Evolutionary conservation across 1,284 basidiomycete genomes (phyloP).

Genomic region (Irpex lacteus): DNA sequence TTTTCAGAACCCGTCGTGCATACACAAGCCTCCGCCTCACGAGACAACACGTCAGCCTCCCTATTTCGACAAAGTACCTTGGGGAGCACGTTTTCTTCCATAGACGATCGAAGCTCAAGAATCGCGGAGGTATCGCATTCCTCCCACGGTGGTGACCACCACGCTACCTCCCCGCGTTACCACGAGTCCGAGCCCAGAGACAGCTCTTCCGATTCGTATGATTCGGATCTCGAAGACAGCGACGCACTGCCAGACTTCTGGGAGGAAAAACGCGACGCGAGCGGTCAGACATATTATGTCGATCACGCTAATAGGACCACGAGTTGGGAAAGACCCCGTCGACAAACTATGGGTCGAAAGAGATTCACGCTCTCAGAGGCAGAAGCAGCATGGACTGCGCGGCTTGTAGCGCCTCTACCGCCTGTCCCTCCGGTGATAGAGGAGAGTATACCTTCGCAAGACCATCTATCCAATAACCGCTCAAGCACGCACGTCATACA

Average conservation of each 20-base stretch:
- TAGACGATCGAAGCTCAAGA: not conserved
- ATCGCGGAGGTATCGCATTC: not conserved
- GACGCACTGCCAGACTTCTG: slow-evolving; percentile 12
- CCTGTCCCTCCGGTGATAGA: not conserved
- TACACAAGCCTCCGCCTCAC: not conserved
- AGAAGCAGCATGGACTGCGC: slow-evolving; percentile 5
- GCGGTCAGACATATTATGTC: slow-evolving; percentile 9
- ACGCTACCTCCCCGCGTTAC: not conserved
- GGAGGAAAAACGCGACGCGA: slow-evolving; percentile 5
- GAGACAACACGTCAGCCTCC: not conserved
- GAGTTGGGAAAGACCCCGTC: slow-evolving; percentile 12
- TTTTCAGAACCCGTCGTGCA: not conserved
- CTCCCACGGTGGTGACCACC: no score
- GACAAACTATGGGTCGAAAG: not conserved
- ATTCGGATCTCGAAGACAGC: not conserved
- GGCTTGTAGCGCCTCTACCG: slow-evolving; percentile 3
- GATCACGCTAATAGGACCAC: slow-evolving; percentile 9
- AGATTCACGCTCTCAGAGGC: not conserved
- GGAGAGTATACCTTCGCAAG: not conserved
- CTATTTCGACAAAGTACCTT: not conserved
- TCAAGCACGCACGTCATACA: not conserved
- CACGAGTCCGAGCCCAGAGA: not conserved
- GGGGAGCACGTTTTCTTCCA: not conserved
- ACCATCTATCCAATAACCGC: not conserved
- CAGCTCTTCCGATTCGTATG: not conserved